Conservation (phyloP, 805 yeast genomes). For the Starmerella lactis-condensi region DNA sequence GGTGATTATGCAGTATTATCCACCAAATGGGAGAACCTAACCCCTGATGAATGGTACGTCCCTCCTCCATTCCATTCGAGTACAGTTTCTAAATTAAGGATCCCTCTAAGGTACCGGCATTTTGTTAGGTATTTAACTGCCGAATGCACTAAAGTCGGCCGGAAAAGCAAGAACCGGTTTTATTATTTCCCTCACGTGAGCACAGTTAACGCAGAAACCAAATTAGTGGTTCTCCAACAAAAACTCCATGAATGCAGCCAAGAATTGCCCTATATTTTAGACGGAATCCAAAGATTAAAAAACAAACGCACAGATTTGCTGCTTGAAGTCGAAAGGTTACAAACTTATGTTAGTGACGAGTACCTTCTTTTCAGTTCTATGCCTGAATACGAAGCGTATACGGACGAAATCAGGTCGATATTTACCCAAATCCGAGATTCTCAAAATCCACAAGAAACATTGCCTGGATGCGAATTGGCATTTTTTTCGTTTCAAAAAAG, state of each 20-base stretch:
- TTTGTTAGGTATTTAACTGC: neutral
- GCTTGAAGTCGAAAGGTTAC: neutral
- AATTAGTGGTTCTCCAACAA: too few relatives aligned
- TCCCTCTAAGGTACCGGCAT: neutral
- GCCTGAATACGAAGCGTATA: neutral
- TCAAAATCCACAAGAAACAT: too few relatives aligned
- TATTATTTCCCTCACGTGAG: slow-evolving; percentile 1
- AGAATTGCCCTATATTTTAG: too few relatives aligned
- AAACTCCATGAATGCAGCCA: too few relatives aligned
- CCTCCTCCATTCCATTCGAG: slow-evolving; percentile 1
- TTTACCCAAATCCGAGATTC: too few relatives aligned
- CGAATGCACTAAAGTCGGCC: neutral
- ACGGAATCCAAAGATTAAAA: too few relatives aligned
- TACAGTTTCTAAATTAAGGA: neutral
- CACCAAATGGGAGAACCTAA: too few relatives aligned
- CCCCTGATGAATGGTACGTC: too few relatives aligned
- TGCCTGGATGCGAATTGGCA: too few relatives aligned
- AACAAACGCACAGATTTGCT: neutral
- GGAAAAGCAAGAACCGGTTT: neutral
- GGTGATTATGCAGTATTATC: neutral
- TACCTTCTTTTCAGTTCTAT: neutral
- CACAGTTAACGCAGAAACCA: too few relatives aligned
- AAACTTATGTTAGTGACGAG: neutral
- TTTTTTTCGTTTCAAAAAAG: too few relatives aligned
- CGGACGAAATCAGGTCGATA: neutral